phyloP scores from a whole-genome alignment of 805 yeast genomes.

The Martiniozyma abietophila region DNA sequence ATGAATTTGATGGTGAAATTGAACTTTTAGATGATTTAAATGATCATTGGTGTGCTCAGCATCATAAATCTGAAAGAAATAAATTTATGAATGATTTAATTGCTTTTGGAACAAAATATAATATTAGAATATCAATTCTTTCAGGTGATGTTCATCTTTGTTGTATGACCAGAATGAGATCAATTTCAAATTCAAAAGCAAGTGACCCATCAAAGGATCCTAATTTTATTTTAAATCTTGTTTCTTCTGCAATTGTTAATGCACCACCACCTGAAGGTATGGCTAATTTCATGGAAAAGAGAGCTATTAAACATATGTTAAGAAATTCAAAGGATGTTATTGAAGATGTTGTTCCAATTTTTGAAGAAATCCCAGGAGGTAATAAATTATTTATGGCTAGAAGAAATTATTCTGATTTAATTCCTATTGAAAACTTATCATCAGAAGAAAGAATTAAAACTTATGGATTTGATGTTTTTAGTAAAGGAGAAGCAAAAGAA shows the following conservation, averaged over 20 bases:
- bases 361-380: slow-evolving; percentile 51
- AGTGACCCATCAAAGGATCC: slow-evolving; percentile 60
- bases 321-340: slow-evolving; percentile 43
- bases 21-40: slow-evolving; percentile 89
- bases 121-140: slow-evolving; percentile 71
- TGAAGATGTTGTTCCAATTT: slow-evolving; percentile 76
- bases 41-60: slow-evolving; percentile 92
- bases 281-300: slow-evolving; percentile 61
- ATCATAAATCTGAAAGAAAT: slow-evolving; percentile 84
- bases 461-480: slow-evolving; percentile 23
- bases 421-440: slow-evolving; percentile 36
- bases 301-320: slow-evolving; percentile 63
- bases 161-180: slow-evolving; percentile 67
- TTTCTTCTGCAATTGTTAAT: slow-evolving; percentile 84
- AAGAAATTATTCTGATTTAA: slow-evolving; percentile 66
- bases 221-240: slow-evolving; percentile 69
- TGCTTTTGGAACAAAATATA: slow-evolving; percentile 52
- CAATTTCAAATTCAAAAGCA: slow-evolving; percentile 37
- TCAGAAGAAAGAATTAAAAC: slow-evolving; percentile 4
- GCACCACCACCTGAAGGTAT: slow-evolving; percentile 89
- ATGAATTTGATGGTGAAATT: slow-evolving; percentile 86
- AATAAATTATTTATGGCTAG: slow-evolving; percentile 42
- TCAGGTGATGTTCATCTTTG: slow-evolving; percentile 94
- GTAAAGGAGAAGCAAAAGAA: no score
- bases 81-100: slow-evolving; percentile 49